A percentile compares a stretch with the other conserved stretches of the same genome.
phyloP scores from a whole-genome alignment of 1,284 basidiomycete species.

The Calocybe gambosa region DNA sequence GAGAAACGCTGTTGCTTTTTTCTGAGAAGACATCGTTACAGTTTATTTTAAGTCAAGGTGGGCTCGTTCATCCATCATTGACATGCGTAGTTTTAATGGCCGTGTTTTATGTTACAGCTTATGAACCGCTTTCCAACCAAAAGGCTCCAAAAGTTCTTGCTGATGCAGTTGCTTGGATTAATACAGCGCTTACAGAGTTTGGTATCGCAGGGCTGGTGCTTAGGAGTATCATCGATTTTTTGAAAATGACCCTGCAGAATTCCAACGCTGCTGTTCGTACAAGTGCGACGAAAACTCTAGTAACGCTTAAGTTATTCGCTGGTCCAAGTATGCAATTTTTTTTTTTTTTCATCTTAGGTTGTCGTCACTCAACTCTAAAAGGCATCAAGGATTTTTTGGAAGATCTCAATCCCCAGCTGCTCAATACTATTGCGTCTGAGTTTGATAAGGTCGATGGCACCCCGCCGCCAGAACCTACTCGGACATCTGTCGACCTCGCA shows the following conservation, averaged over 20 bases:
- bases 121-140: conserved; percentile 87
- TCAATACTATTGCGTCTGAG: conserved; percentile 87
- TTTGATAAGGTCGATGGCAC: conserved; percentile 92
- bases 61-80: conserved; percentile 18
- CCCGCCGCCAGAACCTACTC: conserved; percentile 74
- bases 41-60: conserved; percentile 91
- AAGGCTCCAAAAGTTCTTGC: conserved; percentile 98
- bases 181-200: conserved; percentile 86
- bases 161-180: conserved; percentile 89
- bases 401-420: conserved; percentile 90
- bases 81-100: conserved; percentile 8
- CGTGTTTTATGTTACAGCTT: conserved; percentile 47
- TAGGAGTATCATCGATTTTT: conserved; percentile 82
- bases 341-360: neutral
- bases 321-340: conserved; percentile 64
- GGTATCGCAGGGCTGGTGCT: conserved; percentile 86
- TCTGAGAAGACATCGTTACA: conserved; percentile 93
- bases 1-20: conserved; percentile 78
- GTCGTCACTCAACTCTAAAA: conserved; percentile 39
- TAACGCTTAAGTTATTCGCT: conserved; percentile 89
- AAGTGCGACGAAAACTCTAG: conserved; percentile 91
- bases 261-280: conserved; percentile 93
- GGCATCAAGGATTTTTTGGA: conserved; percentile 91
- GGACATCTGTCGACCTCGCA: conserved; percentile 70
- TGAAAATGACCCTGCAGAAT: conserved; percentile 85